Evolutionary conservation across 768 basidiomycete species (phyloP).

Genomic region (Pleurotus tuber-regium): DNA sequence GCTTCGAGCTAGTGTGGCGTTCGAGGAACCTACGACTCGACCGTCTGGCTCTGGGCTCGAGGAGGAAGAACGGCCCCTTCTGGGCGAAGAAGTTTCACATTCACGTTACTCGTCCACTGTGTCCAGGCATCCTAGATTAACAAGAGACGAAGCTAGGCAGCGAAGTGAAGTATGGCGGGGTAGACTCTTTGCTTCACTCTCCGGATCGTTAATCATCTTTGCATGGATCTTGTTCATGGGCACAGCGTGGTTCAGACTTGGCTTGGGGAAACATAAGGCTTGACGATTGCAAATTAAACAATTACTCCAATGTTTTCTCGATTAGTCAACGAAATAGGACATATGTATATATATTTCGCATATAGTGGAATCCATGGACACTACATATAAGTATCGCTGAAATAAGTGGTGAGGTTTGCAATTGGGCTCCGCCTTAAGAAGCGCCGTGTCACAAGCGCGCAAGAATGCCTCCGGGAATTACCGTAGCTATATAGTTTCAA

Average conservation of each 20-base stretch:
- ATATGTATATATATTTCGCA: not conserved
- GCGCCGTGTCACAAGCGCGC: too few species aligned
- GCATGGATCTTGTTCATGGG: conserved; percentile 67
- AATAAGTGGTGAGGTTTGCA: too few species aligned
- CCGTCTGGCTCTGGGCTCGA: not conserved
- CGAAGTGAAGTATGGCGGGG: conserved; percentile 45
- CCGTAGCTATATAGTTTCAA: conserved; percentile 41
- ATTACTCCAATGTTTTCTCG: too few species aligned
- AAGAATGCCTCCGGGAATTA: conserved; percentile 29
- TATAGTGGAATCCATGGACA: too few species aligned
- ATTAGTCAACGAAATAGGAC: too few species aligned
- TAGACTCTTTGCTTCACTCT: conserved; percentile 42
- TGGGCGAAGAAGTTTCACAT: not conserved
- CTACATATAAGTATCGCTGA: too few species aligned
- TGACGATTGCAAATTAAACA: too few species aligned
- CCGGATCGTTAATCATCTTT: conserved; percentile 38
- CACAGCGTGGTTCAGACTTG: conserved; percentile 57
- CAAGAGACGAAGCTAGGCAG: conserved; percentile 18
- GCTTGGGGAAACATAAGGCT: conserved; percentile 31
- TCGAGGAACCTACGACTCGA: not conserved
- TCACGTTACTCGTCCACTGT: conserved; percentile 14
- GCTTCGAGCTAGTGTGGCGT: not conserved
- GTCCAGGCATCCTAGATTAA: conserved; percentile 17
- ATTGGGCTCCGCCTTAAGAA: too few species aligned
- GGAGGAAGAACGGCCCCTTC: not conserved